phyloP scores from a whole-genome alignment of 768 basidiomycete species.

The Termitomyces sp. region DNA sequence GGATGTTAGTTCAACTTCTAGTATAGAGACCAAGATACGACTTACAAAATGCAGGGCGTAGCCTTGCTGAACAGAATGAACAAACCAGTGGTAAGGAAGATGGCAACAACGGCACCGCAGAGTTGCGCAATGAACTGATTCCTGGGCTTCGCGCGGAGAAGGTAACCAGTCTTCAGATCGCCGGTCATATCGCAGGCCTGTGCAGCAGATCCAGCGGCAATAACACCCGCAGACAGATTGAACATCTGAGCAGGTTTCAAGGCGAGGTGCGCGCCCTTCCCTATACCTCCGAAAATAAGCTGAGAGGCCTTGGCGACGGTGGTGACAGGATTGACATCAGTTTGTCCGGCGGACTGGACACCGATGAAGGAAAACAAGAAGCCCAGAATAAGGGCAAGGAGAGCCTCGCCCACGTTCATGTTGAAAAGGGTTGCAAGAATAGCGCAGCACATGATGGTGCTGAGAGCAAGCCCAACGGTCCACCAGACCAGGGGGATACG shows the following conservation, averaged over 20 bases:
- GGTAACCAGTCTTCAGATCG: slow-evolving; percentile 70
- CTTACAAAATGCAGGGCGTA: slow-evolving; percentile 57
- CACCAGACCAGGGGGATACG: slow-evolving; percentile 58
- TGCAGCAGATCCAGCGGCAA: slow-evolving; percentile 54
- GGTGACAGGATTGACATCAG: slow-evolving; percentile 61
- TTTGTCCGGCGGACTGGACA: slow-evolving; percentile 57
- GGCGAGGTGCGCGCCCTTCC: slow-evolving; percentile 42
- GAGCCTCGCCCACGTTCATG: slow-evolving; percentile 57
- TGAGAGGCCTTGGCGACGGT: slow-evolving; percentile 64
- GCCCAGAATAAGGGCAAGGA: slow-evolving; percentile 56
- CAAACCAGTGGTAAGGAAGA: slow-evolving; percentile 58
- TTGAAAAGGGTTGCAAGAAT: slow-evolving; percentile 54
- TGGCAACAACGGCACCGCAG: slow-evolving; percentile 54
- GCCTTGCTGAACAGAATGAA: slow-evolving; percentile 64
- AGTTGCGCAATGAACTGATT: slow-evolving; percentile 65
- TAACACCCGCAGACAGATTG: slow-evolving; percentile 52
- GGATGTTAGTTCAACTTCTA: neutral
- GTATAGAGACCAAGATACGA: neutral
- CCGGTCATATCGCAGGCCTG: slow-evolving; percentile 66
- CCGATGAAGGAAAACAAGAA: slow-evolving; percentile 71
- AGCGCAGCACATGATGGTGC: slow-evolving; percentile 48
- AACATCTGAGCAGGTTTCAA: slow-evolving; percentile 38
- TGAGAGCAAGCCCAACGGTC: slow-evolving; percentile 46
- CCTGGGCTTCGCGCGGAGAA: slow-evolving; percentile 60
- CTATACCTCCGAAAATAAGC: slow-evolving; percentile 63